phyloP scores from a whole-genome alignment of 2,329 filamentous ascomycete species.

The Plenodomus tracheiphilus region DNA sequence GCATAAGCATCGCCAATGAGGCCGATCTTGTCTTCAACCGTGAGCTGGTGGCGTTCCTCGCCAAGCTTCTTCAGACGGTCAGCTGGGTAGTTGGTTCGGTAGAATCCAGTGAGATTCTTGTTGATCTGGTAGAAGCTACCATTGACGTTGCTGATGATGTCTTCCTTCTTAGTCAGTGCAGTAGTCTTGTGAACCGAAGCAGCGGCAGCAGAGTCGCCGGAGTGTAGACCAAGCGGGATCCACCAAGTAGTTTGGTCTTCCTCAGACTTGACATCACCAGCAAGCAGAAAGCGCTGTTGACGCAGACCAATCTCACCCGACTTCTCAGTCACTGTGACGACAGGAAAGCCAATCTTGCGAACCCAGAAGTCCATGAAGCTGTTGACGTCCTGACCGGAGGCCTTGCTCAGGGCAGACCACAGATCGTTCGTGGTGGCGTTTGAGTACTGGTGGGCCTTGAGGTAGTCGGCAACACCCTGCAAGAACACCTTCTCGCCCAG shows the following conservation, averaged over 20 bases:
- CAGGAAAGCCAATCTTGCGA: conserved; percentile 89
- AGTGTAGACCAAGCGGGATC: conserved; percentile 85
- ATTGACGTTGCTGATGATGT: conserved; percentile 74
- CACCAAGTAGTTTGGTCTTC: conserved; percentile 95
- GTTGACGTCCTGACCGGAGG: conserved; percentile 83
- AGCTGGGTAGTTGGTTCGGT: conserved; percentile 92
- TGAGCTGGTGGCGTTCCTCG: conserved; percentile 73
- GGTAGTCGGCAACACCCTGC: conserved; percentile 84
- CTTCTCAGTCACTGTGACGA: conserved; percentile 83
- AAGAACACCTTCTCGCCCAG: conserved; percentile 87
- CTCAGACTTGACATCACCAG: conserved; percentile 85
- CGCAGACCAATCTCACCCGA: conserved; percentile 78
- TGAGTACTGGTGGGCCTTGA: conserved; percentile 84
- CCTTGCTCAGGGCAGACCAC: conserved; percentile 85
- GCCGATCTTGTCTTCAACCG: conserved; percentile 87
- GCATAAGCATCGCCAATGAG: conserved; percentile 88
- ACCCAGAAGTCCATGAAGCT: conserved; percentile 95
- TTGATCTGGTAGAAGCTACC: conserved; percentile 93
- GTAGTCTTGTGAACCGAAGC: conserved; percentile 64
- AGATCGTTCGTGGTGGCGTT: conserved; percentile 91
- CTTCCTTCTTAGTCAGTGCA: conserved; percentile 74
- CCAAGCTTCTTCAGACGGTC: conserved; percentile 79
- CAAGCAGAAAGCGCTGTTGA: conserved; percentile 88
- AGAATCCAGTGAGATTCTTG: conserved; percentile 84
- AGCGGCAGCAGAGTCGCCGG: conserved; percentile 61